Conservation (phyloP, 106 monocot species). For the Acorus calamus region DNA sequence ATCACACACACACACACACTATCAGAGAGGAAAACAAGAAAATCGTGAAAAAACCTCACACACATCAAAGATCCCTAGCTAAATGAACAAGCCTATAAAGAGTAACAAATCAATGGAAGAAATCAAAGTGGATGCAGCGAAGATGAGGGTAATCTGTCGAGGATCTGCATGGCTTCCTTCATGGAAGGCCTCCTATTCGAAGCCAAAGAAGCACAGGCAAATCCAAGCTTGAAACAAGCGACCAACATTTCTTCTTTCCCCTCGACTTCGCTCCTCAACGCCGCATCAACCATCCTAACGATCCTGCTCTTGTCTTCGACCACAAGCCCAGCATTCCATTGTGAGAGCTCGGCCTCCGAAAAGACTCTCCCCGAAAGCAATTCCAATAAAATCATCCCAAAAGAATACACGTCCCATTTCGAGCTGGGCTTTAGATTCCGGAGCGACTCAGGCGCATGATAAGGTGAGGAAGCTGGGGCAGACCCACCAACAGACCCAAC, state of each 20-base stretch:
- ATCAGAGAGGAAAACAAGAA: too few relatives aligned
- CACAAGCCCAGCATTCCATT: slow-evolving; percentile 51
- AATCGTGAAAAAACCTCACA: too few relatives aligned
- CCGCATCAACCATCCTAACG: slow-evolving; percentile 68
- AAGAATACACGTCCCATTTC: slow-evolving; percentile 92
- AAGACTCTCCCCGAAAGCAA: slow-evolving; percentile 58
- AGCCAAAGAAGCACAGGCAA: slow-evolving; percentile 44
- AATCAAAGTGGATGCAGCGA: not conserved
- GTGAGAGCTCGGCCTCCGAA: slow-evolving; percentile 58
- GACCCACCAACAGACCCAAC: slow-evolving; percentile 16
- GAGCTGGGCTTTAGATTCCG: slow-evolving; percentile 68
- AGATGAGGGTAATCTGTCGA: slow-evolving; percentile 45
- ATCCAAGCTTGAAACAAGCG: slow-evolving; percentile 66
- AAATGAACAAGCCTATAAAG: too few relatives aligned
- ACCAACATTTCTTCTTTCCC: slow-evolving; percentile 70
- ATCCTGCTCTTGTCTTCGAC: slow-evolving; percentile 52
- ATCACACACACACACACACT: too few relatives aligned
- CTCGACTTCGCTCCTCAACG: slow-evolving; percentile 63
- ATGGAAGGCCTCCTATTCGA: slow-evolving; percentile 77
- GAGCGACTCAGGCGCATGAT: slow-evolving; percentile 77
- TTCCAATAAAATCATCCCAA: slow-evolving; percentile 75
- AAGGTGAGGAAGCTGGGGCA: slow-evolving; percentile 20
- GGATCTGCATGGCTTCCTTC: slow-evolving; percentile 65
- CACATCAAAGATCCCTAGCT: too few relatives aligned
- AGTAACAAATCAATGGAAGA: too few relatives aligned